phyloP scores from a whole-genome alignment of 345 rosid species.

The Gossypium stocksii region DNA sequence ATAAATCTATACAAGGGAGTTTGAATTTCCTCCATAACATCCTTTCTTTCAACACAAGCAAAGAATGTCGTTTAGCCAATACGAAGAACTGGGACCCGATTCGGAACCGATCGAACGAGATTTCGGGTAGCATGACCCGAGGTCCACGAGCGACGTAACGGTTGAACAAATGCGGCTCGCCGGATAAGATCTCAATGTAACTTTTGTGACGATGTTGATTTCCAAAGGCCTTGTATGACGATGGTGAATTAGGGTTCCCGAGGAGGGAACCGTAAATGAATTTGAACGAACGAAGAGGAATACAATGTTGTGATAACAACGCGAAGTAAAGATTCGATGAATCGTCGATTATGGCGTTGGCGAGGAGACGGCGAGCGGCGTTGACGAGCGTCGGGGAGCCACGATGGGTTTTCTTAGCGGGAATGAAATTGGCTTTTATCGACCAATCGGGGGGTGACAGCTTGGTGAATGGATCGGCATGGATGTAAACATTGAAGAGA shows the following conservation, averaged over 20 bases:
- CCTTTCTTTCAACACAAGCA: slow-evolving; percentile 51
- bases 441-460: slow-evolving; percentile 21
- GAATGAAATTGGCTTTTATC: slow-evolving; percentile 49
- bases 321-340: slow-evolving; percentile 77
- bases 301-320: slow-evolving; percentile 66
- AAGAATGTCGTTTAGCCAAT: slow-evolving; percentile 67
- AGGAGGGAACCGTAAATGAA: slow-evolving; percentile 58
- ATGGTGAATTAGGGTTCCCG: slow-evolving; percentile 19
- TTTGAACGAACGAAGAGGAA: slow-evolving; percentile 76
- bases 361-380: slow-evolving; percentile 73
- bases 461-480: slow-evolving; percentile 56
- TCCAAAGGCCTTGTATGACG: slow-evolving; percentile 25
- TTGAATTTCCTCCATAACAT: slow-evolving; percentile 74
- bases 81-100: slow-evolving; percentile 91
- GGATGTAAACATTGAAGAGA: slow-evolving; percentile 73
- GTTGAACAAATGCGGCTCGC: slow-evolving; percentile 50
- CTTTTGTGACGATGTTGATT: slow-evolving; percentile 36
- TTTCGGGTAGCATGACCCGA: slow-evolving; percentile 61
- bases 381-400: slow-evolving; percentile 65
- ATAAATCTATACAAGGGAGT: slow-evolving; percentile 48
- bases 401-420: slow-evolving; percentile 56
- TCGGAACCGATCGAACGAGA: slow-evolving; percentile 50
- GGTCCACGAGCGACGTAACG: slow-evolving; percentile 65
- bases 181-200: slow-evolving; percentile 72
- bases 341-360: slow-evolving; percentile 73